Evolutionary conservation across 306 rosid species (phyloP).

Genomic region (Cicer arietinum): DNA sequence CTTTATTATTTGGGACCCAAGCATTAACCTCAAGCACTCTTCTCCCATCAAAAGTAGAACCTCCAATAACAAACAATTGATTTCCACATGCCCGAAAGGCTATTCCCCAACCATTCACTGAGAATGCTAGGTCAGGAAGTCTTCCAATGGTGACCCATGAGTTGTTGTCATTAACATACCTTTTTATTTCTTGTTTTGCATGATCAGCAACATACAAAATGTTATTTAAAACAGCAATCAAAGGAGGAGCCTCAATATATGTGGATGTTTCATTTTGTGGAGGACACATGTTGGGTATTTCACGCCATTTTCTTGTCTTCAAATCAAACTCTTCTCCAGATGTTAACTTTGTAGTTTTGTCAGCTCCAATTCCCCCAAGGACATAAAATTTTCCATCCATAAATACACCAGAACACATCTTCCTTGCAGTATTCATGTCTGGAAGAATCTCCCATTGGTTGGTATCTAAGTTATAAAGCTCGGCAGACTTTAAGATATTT

Average conservation of each 20-base stretch:
- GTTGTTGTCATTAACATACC: slow-evolving; percentile 51
- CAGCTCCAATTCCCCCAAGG: slow-evolving; percentile 68
- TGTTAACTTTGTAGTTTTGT: slow-evolving; percentile 33
- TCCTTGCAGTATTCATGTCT: slow-evolving; percentile 68
- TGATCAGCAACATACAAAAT: slow-evolving; percentile 71
- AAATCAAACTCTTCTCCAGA: slow-evolving; percentile 75
- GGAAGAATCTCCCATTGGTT: slow-evolving; percentile 71
- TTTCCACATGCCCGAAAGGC: slow-evolving; percentile 79
- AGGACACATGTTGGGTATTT: slow-evolving; percentile 70
- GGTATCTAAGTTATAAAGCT: slow-evolving; percentile 71
- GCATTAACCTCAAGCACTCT: slow-evolving; percentile 54
- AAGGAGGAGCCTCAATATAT: slow-evolving; percentile 72
- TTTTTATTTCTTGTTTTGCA: slow-evolving; percentile 52
- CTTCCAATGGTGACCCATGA: slow-evolving; percentile 45
- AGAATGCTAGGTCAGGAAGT: slow-evolving; percentile 56
- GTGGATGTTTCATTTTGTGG: slow-evolving; percentile 42
- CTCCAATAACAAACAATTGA: slow-evolving; percentile 63
- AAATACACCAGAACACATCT: slow-evolving; percentile 60
- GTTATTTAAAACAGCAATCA: slow-evolving; percentile 76
- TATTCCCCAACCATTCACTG: slow-evolving; percentile 72
- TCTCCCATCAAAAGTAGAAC: slow-evolving; percentile 41
- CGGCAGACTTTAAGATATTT: slow-evolving; percentile 60
- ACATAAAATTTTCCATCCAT: slow-evolving; percentile 50
- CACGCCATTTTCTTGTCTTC: slow-evolving; percentile 61
- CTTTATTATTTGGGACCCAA: slow-evolving; percentile 58